A percentile compares a stretch with the other conserved stretches of the same genome.
These are phyloP conservation scores for Cryptococcus depauperatus DNA, from an alignment of 1,284 basidiomycete genomes.

Conservation along the genomic window DNA sequence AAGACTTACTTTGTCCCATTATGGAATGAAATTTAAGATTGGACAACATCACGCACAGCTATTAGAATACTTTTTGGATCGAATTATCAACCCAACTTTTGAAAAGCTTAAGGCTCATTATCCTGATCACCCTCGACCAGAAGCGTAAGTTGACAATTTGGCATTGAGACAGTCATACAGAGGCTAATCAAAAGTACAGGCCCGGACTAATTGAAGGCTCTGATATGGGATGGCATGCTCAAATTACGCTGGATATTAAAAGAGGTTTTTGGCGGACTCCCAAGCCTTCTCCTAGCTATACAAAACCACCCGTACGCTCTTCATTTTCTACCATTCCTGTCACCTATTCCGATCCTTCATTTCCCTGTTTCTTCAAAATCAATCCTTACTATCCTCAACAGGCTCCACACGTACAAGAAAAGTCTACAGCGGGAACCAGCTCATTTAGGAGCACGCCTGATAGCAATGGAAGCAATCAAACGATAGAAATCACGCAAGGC, in stretches of 20 bases:
- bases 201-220: conserved; percentile 24
- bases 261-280: conserved; percentile 34
- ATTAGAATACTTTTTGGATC: conserved; percentile 42
- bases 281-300: background rate
- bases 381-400: too few relatives aligned
- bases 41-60: conserved; percentile 42
- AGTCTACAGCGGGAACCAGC: too few relatives aligned
- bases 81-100: conserved; percentile 32
- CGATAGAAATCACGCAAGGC: too few relatives aligned
- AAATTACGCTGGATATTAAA: conserved; percentile 41
- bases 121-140: conserved; percentile 38
- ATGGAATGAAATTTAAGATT: conserved; percentile 36
- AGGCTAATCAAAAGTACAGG: conserved; percentile 5
- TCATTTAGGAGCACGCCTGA: too few relatives aligned
- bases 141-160: conserved; percentile 20
- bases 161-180: background rate
- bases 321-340: background rate
- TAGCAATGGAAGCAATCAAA: too few relatives aligned
- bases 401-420: too few relatives aligned
- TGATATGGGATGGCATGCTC: conserved; percentile 31
- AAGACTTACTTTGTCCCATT: conserved; percentile 28
- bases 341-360: background rate
- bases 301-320: background rate
- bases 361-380: too few relatives aligned
- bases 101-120: conserved; percentile 39